Evolutionary conservation across 345 rosid species (phyloP).

Genomic region (Populus deltoides): DNA sequence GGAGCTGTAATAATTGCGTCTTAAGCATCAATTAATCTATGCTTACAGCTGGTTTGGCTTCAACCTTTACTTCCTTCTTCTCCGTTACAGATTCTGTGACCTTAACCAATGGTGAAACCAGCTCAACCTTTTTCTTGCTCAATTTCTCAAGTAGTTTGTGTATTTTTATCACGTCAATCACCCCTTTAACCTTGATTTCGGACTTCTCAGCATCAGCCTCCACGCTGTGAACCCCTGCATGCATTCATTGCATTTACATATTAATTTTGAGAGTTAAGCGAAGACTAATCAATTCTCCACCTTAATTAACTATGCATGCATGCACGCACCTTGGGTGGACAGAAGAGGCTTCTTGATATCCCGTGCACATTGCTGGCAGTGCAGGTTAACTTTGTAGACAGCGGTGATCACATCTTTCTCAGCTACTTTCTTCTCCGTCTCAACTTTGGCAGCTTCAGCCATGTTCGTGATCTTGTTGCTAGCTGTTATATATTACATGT

Average conservation of each 20-base stretch:
- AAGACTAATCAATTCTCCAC: too few relatives aligned
- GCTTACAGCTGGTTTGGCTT: slow-evolving; percentile 25
- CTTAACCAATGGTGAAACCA: slow-evolving; percentile 55
- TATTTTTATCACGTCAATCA: slow-evolving; percentile 47
- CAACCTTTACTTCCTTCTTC: slow-evolving; percentile 35
- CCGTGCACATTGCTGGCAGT: slow-evolving; percentile 66
- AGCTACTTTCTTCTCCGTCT: slow-evolving; percentile 28
- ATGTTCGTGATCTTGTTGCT: too few relatives aligned
- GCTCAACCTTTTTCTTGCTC: slow-evolving; percentile 64
- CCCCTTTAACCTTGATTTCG: slow-evolving; percentile 75
- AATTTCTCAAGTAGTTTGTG: slow-evolving; percentile 58
- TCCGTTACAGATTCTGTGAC: slow-evolving; percentile 24
- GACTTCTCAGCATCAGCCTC: slow-evolving; percentile 52
- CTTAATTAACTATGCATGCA: too few relatives aligned
- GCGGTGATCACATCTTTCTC: slow-evolving; percentile 41
- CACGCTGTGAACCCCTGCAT: slow-evolving; percentile 64
- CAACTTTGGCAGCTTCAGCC: too few relatives aligned
- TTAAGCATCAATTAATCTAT: too few relatives aligned
- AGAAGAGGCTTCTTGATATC: slow-evolving; percentile 68
- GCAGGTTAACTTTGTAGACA: slow-evolving; percentile 73
- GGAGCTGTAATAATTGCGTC: too few relatives aligned
- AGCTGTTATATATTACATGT: too few relatives aligned
- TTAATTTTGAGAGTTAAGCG: too few relatives aligned
- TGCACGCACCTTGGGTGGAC: slow-evolving; percentile 39
- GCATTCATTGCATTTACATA: background rate